Conservation (phyloP, 2,329 filamentous ascomycete genomes). For the Monosporascus sp. region DNA sequence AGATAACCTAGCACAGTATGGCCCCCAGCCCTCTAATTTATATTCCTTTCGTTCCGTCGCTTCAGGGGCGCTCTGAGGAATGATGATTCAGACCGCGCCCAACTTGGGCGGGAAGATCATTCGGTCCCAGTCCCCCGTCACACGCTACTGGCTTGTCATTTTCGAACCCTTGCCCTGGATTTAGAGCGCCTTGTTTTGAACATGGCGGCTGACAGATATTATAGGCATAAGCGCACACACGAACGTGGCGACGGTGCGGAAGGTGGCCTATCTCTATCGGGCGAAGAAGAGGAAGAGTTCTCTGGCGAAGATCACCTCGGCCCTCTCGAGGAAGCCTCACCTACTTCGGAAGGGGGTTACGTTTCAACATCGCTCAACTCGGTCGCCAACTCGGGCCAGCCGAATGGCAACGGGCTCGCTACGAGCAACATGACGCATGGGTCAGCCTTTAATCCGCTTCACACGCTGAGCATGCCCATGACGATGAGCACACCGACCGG, state of each 20-base stretch:
- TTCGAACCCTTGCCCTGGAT: conserved; percentile 26
- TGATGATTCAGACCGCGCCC: conserved; percentile 28
- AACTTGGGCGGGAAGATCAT: conserved; percentile 20
- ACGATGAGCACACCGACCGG: conserved; percentile 51
- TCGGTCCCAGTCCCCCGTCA: too few relatives aligned
- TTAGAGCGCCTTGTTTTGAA: conserved; percentile 10
- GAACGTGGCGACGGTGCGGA: conserved; percentile 60
- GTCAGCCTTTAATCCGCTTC: conserved; percentile 50
- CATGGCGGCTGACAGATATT: conserved; percentile 30
- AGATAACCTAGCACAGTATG: conserved; percentile 97
- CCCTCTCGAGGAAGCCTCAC: conserved; percentile 73
- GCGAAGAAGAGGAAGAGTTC: conserved; percentile 80
- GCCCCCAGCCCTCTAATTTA: conserved; percentile 31
- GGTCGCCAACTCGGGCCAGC: conserved; percentile 29
- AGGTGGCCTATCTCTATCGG: conserved; percentile 57
- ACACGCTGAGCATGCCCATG: conserved; percentile 60
- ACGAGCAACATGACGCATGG: conserved; percentile 26
- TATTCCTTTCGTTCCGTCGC: conserved; percentile 29
- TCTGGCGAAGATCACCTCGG: conserved; percentile 79
- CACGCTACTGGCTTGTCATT: too few relatives aligned
- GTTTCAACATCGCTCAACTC: conserved; percentile 46
- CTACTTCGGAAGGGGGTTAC: conserved; percentile 64
- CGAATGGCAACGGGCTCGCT: conserved; percentile 19
- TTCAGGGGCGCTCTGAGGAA: conserved; percentile 34
- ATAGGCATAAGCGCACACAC: conserved; percentile 77